phyloP scores from a whole-genome alignment of 1,139 yeast species.

The Geotrichum siamense region DNA sequence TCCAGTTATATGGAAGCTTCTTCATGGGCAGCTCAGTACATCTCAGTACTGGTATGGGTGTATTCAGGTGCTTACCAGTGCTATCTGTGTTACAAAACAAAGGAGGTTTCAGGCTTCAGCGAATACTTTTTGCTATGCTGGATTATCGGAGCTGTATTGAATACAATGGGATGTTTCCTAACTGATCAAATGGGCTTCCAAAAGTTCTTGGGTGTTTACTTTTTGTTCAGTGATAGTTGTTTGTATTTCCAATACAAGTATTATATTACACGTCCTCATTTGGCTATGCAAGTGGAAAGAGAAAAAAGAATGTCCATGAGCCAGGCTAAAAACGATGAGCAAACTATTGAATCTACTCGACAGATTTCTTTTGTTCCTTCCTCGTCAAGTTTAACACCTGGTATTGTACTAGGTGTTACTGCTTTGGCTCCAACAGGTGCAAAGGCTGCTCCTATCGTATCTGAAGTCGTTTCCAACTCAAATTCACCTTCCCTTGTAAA shows the following conservation, averaged over 20 bases:
- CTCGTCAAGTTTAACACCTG: slow-evolving; percentile 15
- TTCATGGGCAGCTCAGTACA: slow-evolving; percentile 25
- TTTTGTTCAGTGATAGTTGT: slow-evolving; percentile 26
- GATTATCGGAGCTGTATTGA: slow-evolving; percentile 31
- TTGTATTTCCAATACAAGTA: slow-evolving; percentile 28
- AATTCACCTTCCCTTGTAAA: background rate
- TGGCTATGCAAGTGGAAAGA: slow-evolving; percentile 7
- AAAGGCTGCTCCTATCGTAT: slow-evolving; percentile 15
- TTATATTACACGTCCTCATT: slow-evolving; percentile 20
- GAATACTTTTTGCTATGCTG: slow-evolving; percentile 29
- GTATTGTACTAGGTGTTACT: slow-evolving; percentile 16
- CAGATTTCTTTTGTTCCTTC: background rate
- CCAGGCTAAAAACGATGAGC: background rate
- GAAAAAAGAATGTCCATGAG: slow-evolving; percentile 5
- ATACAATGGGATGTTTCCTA: slow-evolving; percentile 30
- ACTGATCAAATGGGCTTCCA: slow-evolving; percentile 33
- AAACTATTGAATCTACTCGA: slow-evolving; percentile 3
- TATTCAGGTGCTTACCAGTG: slow-evolving; percentile 32
- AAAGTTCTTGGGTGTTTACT: slow-evolving; percentile 26
- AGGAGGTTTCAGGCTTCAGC: slow-evolving; percentile 33
- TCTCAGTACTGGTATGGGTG: slow-evolving; percentile 31
- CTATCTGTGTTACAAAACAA: slow-evolving; percentile 25
- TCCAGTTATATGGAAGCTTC: slow-evolving; percentile 22
- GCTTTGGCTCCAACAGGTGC: slow-evolving; percentile 12
- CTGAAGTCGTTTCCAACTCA: too few species aligned